phyloP scores from a whole-genome alignment of 139 green algal species.

The Pleodorina starrii region DNA sequence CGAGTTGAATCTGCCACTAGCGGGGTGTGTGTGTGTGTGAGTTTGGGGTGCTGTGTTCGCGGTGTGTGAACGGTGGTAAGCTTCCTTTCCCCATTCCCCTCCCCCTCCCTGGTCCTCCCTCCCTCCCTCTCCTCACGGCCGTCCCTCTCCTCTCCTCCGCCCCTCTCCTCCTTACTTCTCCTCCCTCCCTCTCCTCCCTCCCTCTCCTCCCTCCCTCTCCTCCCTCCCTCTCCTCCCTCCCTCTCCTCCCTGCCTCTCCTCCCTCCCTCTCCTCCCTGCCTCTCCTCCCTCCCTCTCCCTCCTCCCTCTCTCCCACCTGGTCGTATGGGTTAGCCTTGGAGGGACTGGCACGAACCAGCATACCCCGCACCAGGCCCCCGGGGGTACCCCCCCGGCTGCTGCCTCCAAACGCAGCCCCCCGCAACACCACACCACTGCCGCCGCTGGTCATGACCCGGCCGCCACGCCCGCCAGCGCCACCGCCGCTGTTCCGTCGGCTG shows the following conservation, averaged over 20 bases:
- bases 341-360: background rate
- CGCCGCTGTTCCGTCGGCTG: background rate
- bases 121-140: background rate
- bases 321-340: slow-evolving; percentile 29
- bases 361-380: background rate
- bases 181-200: background rate
- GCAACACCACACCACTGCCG: background rate
- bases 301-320: background rate
- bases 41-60: too few species aligned
- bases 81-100: background rate
- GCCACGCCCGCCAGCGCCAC: background rate
- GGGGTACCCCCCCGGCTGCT: background rate
- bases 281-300: background rate
- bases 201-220: background rate
- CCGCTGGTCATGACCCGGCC: background rate
- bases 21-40: too few species aligned
- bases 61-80: too few species aligned
- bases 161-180: background rate
- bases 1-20: too few species aligned
- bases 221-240: background rate
- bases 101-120: background rate
- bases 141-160: background rate
- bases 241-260: background rate
- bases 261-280: background rate
- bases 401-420: background rate